These are phyloP conservation scores for Tricholoma bakamatsutake DNA, from an alignment of 768 basidiomycete genomes.

Conservation along the genomic window DNA sequence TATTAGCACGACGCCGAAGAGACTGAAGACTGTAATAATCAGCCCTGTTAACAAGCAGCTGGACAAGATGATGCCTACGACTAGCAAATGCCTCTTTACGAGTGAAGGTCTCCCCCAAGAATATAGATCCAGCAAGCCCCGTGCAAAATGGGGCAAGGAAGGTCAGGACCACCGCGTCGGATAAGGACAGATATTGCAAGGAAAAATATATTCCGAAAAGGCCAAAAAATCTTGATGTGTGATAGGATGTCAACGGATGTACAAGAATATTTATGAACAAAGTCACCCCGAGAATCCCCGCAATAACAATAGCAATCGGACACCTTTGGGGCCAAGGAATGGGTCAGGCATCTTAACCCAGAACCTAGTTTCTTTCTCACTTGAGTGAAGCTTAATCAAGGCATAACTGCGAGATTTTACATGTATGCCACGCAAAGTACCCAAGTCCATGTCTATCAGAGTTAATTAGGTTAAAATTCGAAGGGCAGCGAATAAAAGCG, in stretches of 20 bases:
- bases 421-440: constrained; percentile 47
- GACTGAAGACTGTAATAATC: constrained; percentile 43
- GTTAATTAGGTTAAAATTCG: neutral
- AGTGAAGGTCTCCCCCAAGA: constrained; percentile 56
- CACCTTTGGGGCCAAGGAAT: constrained; percentile 61
- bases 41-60: neutral
- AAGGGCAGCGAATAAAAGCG: neutral
- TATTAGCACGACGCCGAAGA: constrained; percentile 75
- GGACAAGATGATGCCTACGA: constrained; percentile 19
- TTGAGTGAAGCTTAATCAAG: neutral
- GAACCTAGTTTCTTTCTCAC: constrained; percentile 20
- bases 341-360: constrained; percentile 46
- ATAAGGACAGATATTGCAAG: constrained; percentile 67
- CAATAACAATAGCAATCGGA: constrained; percentile 48
- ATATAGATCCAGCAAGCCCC: constrained; percentile 52
- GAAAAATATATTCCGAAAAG: constrained; percentile 53
- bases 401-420: constrained; percentile 20
- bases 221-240: constrained; percentile 48
- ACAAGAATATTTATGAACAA: neutral
- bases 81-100: constrained; percentile 48
- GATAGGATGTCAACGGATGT: neutral
- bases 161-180: constrained; percentile 71
- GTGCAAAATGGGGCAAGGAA: constrained; percentile 70
- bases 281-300: constrained; percentile 63
- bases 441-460: constrained; percentile 43